phyloP scores from a whole-genome alignment of 371 early-diverging fungal genomes.

The Zychaea mexicana region DNA sequence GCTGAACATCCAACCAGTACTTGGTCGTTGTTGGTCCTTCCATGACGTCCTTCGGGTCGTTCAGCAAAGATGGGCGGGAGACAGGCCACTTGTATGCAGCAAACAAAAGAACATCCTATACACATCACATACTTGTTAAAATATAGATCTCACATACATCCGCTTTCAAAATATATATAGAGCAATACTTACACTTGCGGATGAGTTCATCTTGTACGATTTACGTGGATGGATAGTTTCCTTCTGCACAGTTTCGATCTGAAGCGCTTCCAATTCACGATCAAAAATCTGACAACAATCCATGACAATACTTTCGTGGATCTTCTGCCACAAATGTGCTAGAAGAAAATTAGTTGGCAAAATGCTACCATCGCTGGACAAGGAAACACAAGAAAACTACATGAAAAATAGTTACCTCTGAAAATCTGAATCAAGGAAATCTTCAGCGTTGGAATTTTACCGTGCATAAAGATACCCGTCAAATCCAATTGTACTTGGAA shows the following conservation, averaged over 20 bases:
- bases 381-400: no score
- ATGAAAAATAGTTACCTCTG: constrained; percentile 56
- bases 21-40: constrained; percentile 96
- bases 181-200: constrained; percentile 23
- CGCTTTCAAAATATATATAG: not conserved
- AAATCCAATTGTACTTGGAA: constrained; percentile 99
- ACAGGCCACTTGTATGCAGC: constrained; percentile 98
- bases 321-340: constrained; percentile 99
- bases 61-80: constrained; percentile 91
- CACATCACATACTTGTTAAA: constrained; percentile 11
- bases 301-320: constrained; percentile 96
- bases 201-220: constrained; percentile 97
- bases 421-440: constrained; percentile 99
- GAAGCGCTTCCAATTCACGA: constrained; percentile 96
- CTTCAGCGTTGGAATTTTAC: constrained; percentile 99
- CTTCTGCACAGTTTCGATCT: constrained; percentile 98
- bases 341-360: not conserved
- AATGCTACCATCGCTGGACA: not conserved
- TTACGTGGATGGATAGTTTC: constrained; percentile 99
- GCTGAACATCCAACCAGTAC: constrained; percentile 98
- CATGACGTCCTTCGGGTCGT: constrained; percentile 90
- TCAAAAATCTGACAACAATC: constrained; percentile 96
- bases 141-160: not conserved
- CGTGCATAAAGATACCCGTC: constrained; percentile 99
- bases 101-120: constrained; percentile 94